These are phyloP conservation scores for Trifolium dubium DNA, from an alignment of 306 rosid genomes.

Conservation along the genomic window DNA sequence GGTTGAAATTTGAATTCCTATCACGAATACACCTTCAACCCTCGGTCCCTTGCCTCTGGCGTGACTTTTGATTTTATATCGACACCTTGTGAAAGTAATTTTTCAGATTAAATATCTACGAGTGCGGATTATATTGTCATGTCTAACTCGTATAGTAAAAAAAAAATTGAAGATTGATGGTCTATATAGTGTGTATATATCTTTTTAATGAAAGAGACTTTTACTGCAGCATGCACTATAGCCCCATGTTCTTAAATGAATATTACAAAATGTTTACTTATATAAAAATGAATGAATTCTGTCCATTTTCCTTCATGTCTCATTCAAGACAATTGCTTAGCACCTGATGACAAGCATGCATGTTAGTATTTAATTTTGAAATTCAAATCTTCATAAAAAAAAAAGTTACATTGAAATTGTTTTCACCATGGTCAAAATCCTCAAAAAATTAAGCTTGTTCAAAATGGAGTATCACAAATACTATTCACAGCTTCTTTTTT, in stretches of 20 bases:
- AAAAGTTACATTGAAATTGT: not conserved
- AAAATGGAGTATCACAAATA: too few relatives aligned
- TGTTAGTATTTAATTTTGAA: not conserved
- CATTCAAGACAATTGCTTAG: slow-evolving; percentile 16
- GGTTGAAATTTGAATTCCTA: too few relatives aligned
- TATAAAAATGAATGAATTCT: slow-evolving; percentile 7
- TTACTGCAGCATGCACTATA: slow-evolving; percentile 18
- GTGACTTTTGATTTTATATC: too few relatives aligned
- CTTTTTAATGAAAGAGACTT: slow-evolving; percentile 40
- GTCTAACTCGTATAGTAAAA: too few relatives aligned
- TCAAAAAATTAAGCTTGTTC: not conserved
- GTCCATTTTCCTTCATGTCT: not conserved
- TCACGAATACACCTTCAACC: too few relatives aligned
- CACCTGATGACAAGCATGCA: slow-evolving; percentile 29
- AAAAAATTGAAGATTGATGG: too few relatives aligned
- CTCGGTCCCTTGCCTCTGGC: too few relatives aligned
- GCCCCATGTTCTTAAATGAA: slow-evolving; percentile 36
- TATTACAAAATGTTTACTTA: slow-evolving; percentile 13
- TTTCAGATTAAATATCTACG: too few relatives aligned
- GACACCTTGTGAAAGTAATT: too few relatives aligned
- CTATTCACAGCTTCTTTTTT: too few relatives aligned
- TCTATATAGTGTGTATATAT: not conserved
- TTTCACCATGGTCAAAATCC: not conserved
- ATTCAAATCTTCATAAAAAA: too few relatives aligned
- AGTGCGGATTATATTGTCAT: too few relatives aligned